These are phyloP conservation scores for Tetragonia tetragonoides DNA, from an alignment of 148 eudicot species.

Conservation along the genomic window DNA sequence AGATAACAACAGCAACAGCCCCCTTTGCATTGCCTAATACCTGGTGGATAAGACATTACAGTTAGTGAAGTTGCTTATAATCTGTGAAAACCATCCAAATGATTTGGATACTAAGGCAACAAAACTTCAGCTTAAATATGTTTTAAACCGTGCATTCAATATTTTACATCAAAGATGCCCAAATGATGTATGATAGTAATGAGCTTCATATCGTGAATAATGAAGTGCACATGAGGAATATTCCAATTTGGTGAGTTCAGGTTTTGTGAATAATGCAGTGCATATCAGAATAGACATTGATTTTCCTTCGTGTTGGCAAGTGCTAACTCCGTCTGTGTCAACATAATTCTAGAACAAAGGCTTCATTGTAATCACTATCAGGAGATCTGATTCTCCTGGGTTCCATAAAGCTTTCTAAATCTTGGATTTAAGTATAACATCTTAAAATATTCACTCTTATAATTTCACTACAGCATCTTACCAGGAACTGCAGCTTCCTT, in stretches of 20 bases:
- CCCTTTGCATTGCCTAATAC: conserved; percentile 97
- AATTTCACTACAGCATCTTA: background rate
- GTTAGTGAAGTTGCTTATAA: background rate
- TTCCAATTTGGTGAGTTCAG: background rate
- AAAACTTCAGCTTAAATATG: background rate
- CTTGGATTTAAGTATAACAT: background rate
- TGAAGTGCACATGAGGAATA: background rate
- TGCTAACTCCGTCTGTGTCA: background rate
- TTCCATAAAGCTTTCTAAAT: background rate
- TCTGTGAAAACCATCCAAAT: background rate
- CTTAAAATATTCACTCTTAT: too few species aligned
- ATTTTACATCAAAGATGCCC: background rate
- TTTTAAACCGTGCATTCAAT: background rate
- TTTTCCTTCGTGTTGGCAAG: background rate
- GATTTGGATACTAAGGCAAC: background rate
- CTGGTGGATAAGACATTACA: conserved; percentile 31
- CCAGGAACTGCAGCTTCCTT: background rate
- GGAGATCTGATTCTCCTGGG: too few species aligned
- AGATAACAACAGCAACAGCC: conserved; percentile 94
- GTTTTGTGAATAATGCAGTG: background rate
- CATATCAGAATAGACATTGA: background rate
- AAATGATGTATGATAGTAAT: background rate
- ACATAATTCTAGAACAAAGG: background rate
- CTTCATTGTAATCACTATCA: background rate
- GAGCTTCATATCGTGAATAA: background rate